Conservation (phyloP, 805 yeast species). For the Phaffomyces antillensis region DNA sequence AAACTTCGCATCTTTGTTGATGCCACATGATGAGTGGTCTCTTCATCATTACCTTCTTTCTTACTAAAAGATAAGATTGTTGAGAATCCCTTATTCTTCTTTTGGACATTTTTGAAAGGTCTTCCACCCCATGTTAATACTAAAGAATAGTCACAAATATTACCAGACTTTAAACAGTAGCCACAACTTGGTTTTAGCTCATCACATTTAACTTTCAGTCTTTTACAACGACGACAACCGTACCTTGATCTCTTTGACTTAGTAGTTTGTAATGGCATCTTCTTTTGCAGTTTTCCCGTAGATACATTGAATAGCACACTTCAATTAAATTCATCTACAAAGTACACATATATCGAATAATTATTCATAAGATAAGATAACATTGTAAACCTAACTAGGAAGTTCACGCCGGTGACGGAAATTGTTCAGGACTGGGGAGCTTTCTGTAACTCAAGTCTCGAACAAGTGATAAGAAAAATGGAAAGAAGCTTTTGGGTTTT, state of each 20-base stretch:
- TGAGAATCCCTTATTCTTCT: slow-evolving; percentile 18
- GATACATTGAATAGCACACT: no score
- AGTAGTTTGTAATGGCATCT: no score
- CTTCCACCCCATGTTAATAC: slow-evolving; percentile 72
- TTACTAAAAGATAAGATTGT: slow-evolving; percentile 14
- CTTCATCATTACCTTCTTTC: slow-evolving; percentile 4
- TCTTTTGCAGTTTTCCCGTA: no score
- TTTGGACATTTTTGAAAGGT: slow-evolving; percentile 42
- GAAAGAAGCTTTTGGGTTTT: no score
- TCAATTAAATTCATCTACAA: no score
- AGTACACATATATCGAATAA: no score
- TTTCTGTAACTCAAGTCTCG: no score
- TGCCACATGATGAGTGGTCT: not conserved
- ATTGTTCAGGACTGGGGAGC: no score
- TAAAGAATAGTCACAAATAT: slow-evolving; percentile 55
- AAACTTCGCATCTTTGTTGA: not conserved
- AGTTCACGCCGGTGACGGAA: no score
- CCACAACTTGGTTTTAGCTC: slow-evolving; percentile 58
- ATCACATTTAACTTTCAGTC: slow-evolving; percentile 60
- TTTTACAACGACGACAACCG: slow-evolving; percentile 59
- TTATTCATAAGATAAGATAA: no score
- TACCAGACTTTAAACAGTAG: slow-evolving; percentile 41
- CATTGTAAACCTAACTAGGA: no score
- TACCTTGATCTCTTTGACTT: slow-evolving; percentile 35
- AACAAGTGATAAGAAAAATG: no score